A percentile compares a stretch with the other conserved stretches of the same genome.
Conservation (phyloP, 495 filamentous ascomycete species). For the Elaphomyces granulatus region DNA sequence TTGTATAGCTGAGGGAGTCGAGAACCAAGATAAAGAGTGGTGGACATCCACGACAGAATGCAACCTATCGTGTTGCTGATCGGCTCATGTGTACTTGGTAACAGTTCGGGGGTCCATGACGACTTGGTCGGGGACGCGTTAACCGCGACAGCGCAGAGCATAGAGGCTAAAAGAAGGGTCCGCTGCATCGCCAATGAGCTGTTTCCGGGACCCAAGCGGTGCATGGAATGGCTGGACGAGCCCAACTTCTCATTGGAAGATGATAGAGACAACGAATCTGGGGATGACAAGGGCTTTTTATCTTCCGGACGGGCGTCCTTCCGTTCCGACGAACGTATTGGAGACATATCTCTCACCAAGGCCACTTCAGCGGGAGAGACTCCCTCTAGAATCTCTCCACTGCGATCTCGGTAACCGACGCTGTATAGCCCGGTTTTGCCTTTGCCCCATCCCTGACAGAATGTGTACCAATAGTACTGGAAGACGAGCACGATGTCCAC, state of each 20-base stretch:
- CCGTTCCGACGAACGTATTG: conserved; percentile 10
- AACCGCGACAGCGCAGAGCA: conserved; percentile 31
- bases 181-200: conserved; percentile 26
- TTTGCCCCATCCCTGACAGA: conserved; percentile 28
- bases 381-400: conserved; percentile 18
- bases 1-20: conserved; percentile 59
- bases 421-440: conserved; percentile 13
- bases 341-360: conserved; percentile 5
- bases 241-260: conserved; percentile 29
- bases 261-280: conserved; percentile 15
- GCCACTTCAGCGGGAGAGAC: conserved; percentile 12
- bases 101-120: background rate
- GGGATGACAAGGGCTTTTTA: conserved; percentile 9
- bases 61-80: conserved; percentile 37
- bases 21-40: conserved; percentile 51
- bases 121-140: conserved; percentile 29
- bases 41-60: conserved; percentile 51
- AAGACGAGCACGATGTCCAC: conserved; percentile 48
- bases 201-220: conserved; percentile 12
- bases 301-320: conserved; percentile 22
- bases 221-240: conserved; percentile 19
- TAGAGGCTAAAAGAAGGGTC: conserved; percentile 31
- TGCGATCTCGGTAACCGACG: conserved; percentile 8
- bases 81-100: conserved; percentile 12
- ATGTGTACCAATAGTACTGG: conserved; percentile 58